Evolutionary conservation across 1,284 basidiomycete genomes (phyloP), one percentile per base, ranked within the genome.

Genomic region (Moesziomyces globuligerus): DNA sequence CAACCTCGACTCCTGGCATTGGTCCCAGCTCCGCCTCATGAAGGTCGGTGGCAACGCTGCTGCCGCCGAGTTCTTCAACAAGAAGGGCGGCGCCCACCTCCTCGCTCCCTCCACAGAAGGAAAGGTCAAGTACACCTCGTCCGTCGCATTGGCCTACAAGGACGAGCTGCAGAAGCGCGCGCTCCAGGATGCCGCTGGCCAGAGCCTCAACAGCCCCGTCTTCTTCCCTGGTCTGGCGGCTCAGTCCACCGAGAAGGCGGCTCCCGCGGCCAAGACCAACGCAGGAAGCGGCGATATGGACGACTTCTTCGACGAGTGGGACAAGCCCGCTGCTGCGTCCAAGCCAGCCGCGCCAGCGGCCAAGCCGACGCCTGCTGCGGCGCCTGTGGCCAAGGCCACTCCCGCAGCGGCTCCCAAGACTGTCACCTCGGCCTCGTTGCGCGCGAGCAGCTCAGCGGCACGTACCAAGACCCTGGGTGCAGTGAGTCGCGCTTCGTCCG

Each of bases 231-330:
- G 79, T 17, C 60, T 80, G 4, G 71, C 84, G 7, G 88, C 89
- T 17, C 77, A 86, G 7, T 37, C 71, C 1, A 55, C 84, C 3
- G 69, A 85, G 20, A 72, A 84, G 4, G 72, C 83, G 6, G 78
- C 83, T 1, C 36, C 52, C 10, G 52, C 67, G 10, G 66, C 58
- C 17, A 48, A 48, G 20, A 76, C 47, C 28, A 62, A 52, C 20
- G 79, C 85, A 0, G 86, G 86, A 40, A 85, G 84, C 10, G 88
- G 87, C 3, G 91, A 91, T 21, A 72, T 77, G 15, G 92, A 93
- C 48, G 94, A 98, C 83, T 98, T 98, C 83, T 98, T 98, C 85
- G 90, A 92, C 51, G 90, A 91, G 29, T 98, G 94, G 93, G 93
- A 95, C 72, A 94, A 94, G 81, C 90, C 91, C 2, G 60, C 77